Base-by-base conservation (phyloP, 306 rosid genomes). In the Rosa rugosa region DNA sequence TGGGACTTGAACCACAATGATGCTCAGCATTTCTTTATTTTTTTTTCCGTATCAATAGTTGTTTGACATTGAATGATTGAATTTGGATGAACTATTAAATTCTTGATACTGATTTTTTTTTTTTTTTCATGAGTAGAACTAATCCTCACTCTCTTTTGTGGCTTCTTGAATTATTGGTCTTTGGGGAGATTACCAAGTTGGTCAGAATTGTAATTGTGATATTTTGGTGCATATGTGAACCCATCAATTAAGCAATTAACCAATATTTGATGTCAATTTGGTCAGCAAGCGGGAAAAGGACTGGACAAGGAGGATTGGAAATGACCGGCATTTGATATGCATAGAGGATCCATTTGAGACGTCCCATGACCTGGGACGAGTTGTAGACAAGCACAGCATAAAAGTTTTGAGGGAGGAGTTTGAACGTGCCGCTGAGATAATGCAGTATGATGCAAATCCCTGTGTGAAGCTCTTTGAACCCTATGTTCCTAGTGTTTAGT, bases 281-380 rank as follows among this genome's bases (percentile, higher is more conserved):
- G 75, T 83, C 80, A 95, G 98, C 80, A 95, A 95, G 85, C 90
- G 88, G 66, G 91, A 81, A 40, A 95, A 95, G 77, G 98, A 95
- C 76, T 95, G 99, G 99, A 95, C 99, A 41, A 85, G 99, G 82
- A 88, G 99, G 86, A 66, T 95, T 31, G 99, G 99, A 5, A 93
- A 91, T 13, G 99, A 93, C 82, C 89, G 98, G 0, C 99, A 95
- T 84, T 76, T 95, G 87, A 95, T 95, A 87, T 95, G 99, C 84
- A 95, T 95, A 80, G 99, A 95, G 86, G 98, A 95, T 82, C 99
- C 99, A 3, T 95, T 95, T 73, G 97, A 95, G 89, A 82, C 27
- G 75, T 91, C 98, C 71, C 99, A 95, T 77, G 99, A 95, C 84
- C 86, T 95, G 23, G 99, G 99, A 54, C 92, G 98, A 80, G 97